A percentile compares a stretch with the other conserved stretches of the same genome.
Conservation (phyloP, 768 basidiomycete species). For the Pleurotus sapidus region DNA sequence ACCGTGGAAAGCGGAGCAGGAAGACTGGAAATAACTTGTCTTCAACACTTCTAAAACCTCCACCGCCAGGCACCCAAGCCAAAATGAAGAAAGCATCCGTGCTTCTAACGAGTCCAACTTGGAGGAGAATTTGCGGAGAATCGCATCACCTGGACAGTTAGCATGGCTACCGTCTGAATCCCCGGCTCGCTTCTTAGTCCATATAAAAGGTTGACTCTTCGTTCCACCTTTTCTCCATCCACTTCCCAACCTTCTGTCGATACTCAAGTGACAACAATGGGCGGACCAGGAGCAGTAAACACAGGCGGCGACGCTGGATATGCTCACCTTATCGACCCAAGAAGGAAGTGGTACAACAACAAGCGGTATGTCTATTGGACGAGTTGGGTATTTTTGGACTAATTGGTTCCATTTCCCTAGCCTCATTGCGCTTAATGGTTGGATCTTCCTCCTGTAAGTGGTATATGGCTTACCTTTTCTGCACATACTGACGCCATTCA, state of each 20-base stretch:
- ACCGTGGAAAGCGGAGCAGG: no score
- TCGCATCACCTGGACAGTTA: conserved; percentile 28
- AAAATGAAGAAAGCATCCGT: conserved; percentile 8
- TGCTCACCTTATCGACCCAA: conserved; percentile 59
- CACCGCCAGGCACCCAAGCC: conserved; percentile 1
- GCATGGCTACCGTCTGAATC: conserved; percentile 17
- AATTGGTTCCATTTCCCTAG: conserved; percentile 25
- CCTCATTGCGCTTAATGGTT: conserved; percentile 60
- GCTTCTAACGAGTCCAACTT: neutral
- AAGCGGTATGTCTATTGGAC: conserved; percentile 41
- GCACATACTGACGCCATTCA: neutral
- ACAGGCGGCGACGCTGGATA: conserved; percentile 33
- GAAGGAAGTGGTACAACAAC: conserved; percentile 76
- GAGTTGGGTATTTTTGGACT: neutral
- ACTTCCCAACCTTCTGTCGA: conserved; percentile 23
- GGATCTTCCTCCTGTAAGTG: conserved; percentile 66
- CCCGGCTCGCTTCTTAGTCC: conserved; percentile 11
- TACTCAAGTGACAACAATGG: conserved; percentile 42
- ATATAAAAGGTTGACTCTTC: conserved; percentile 29
- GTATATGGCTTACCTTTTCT: neutral
- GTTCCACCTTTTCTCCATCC: conserved; percentile 25
- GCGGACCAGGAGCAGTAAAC: conserved; percentile 40
- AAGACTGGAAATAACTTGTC: no score
- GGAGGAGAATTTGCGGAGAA: conserved; percentile 40
- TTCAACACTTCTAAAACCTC: neutral